phyloP scores from a whole-genome alignment of 1,284 basidiomycete species.

The Inonotus obliquus region DNA sequence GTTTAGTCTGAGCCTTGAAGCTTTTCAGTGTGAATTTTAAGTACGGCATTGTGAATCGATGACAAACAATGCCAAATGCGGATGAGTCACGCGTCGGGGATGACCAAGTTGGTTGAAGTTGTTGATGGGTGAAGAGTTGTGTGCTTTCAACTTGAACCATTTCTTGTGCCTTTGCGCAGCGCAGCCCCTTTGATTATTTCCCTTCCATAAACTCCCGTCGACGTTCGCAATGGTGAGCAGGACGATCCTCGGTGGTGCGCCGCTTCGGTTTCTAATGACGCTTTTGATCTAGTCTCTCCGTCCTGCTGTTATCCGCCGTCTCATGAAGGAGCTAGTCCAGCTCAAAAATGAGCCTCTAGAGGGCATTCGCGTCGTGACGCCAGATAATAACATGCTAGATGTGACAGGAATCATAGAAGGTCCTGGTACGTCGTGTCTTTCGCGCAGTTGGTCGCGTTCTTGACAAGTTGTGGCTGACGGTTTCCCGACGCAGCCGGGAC shows the following conservation, averaged over 20 bases:
- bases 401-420: slow-evolving; percentile 77
- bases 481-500: slow-evolving; percentile 62
- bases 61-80: neutral
- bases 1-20: too few relatives aligned
- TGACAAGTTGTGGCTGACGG: slow-evolving; percentile 29
- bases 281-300: slow-evolving; percentile 23
- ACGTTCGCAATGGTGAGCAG: neutral
- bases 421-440: slow-evolving; percentile 46
- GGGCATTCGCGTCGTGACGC: slow-evolving; percentile 80
- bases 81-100: neutral
- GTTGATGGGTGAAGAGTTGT: neutral
- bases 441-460: neutral
- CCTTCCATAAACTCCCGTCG: neutral
- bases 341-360: slow-evolving; percentile 80
- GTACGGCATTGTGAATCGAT: too few relatives aligned
- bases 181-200: neutral
- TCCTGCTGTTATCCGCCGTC: slow-evolving; percentile 61
- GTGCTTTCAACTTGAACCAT: neutral
- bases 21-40: too few relatives aligned
- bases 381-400: slow-evolving; percentile 82
- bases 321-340: slow-evolving; percentile 81
- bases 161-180: neutral
- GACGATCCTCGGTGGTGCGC: neutral
- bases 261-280: neutral
- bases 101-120: neutral